phyloP scores from a whole-genome alignment of 2,329 filamentous ascomycete genomes.

The Emmonsia crescens region DNA sequence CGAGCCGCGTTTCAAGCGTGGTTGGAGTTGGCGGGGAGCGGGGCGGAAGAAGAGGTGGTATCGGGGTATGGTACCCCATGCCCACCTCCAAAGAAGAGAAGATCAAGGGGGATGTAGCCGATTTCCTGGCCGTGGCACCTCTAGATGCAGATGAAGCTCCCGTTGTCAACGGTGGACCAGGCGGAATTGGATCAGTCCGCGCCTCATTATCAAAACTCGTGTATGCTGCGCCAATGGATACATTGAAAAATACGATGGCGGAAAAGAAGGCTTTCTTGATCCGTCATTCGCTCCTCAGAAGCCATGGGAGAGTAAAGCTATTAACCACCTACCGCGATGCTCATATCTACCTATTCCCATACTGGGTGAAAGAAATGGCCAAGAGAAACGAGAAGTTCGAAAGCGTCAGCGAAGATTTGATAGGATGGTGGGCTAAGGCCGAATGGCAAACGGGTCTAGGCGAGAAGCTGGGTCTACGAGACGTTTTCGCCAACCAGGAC shows the following conservation, averaged over 20 bases:
- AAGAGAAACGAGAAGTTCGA: constrained; percentile 70
- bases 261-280: constrained; percentile 57
- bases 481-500: constrained; percentile 47
- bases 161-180: constrained; percentile 39
- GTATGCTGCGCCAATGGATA: constrained; percentile 80
- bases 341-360: constrained; percentile 88
- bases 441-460: constrained; percentile 76
- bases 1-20: constrained; percentile 30
- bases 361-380: constrained; percentile 81
- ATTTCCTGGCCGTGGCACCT: constrained; percentile 73
- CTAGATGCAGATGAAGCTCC: constrained; percentile 43
- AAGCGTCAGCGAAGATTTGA: constrained; percentile 78
- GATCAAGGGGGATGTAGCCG: constrained; percentile 83
- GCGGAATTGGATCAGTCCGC: constrained; percentile 50
- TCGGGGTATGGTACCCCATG: constrained; percentile 87
- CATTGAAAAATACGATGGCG: constrained; percentile 71
- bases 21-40: constrained; percentile 44
- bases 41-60: constrained; percentile 59
- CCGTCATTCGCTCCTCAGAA: constrained; percentile 63
- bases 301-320: constrained; percentile 67
- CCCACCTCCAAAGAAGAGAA: constrained; percentile 53
- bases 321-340: constrained; percentile 78
- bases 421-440: constrained; percentile 93
- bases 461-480: constrained; percentile 62
- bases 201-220: constrained; percentile 64